Conservation (phyloP, 73 alveolate genomes). For the Stentor roeselii region DNA sequence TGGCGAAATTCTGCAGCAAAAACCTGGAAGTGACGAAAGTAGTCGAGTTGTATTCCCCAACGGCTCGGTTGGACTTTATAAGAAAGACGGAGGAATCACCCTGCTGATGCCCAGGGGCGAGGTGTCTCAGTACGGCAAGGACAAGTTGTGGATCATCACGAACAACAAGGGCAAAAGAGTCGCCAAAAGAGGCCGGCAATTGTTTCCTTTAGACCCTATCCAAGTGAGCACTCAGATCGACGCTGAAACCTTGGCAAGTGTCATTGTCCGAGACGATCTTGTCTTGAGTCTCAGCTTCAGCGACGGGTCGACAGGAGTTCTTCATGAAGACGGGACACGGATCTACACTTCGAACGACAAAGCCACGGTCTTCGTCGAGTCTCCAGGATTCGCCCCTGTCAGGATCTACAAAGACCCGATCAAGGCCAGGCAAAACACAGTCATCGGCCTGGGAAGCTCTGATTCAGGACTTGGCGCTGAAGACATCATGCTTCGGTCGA, state of each 20-base stretch:
- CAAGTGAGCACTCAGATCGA: conserved; percentile 59
- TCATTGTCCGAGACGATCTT: conserved; percentile 69
- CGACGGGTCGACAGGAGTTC: conserved; percentile 59
- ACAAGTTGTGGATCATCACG: conserved; percentile 51
- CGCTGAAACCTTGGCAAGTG: conserved; percentile 68
- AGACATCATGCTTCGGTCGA: conserved; percentile 81
- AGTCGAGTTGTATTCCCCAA: conserved; percentile 70
- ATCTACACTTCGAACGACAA: conserved; percentile 57
- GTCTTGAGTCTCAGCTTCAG: conserved; percentile 62
- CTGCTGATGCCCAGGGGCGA: conserved; percentile 75
- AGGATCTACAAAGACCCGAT: conserved; percentile 75
- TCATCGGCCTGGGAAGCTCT: conserved; percentile 88
- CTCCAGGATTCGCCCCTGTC: conserved; percentile 71
- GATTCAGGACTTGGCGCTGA: conserved; percentile 90
- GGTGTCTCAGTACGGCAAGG: conserved; percentile 50
- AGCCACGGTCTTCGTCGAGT: conserved; percentile 59
- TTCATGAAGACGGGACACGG: conserved; percentile 78
- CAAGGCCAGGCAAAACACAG: conserved; percentile 83
- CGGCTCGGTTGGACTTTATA: conserved; percentile 72
- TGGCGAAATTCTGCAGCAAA: conserved; percentile 67
- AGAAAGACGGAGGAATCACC: conserved; percentile 57
- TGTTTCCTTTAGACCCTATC: conserved; percentile 62
- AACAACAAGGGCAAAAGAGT: conserved; percentile 75
- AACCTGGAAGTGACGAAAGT: conserved; percentile 51
- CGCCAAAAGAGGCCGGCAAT: conserved; percentile 62